These are phyloP conservation scores for Pythium brachiatum DNA, from an alignment of 352 stramenopile species.

Conservation along the genomic window DNA sequence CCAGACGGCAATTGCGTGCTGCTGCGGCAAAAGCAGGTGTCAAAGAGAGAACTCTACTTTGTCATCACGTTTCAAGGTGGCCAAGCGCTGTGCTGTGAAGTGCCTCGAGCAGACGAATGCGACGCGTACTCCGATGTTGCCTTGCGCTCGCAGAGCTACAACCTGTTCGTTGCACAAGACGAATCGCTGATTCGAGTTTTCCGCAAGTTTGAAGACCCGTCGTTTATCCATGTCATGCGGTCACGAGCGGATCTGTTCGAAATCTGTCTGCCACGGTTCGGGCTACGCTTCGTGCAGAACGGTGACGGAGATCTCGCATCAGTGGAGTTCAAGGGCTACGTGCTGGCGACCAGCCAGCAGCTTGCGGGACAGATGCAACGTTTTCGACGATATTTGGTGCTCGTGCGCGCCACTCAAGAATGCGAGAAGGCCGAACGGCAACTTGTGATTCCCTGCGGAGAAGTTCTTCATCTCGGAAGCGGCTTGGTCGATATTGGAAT, in stretches of 20 bases:
- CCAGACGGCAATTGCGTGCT: slow-evolving; percentile 38
- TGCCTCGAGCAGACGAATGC: not conserved
- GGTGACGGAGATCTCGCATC: slow-evolving; percentile 19
- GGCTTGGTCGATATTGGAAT: slow-evolving; percentile 10
- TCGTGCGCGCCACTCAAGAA: slow-evolving; percentile 17
- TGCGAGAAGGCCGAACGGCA: slow-evolving; percentile 21
- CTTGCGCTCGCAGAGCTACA: not conserved
- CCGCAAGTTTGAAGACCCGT: slow-evolving; percentile 41
- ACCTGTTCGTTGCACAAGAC: slow-evolving; percentile 15
- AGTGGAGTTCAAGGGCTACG: slow-evolving; percentile 36
- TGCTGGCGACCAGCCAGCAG: slow-evolving; percentile 34
- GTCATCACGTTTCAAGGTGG: slow-evolving; percentile 15
- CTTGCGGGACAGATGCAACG: slow-evolving; percentile 36
- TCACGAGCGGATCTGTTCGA: slow-evolving; percentile 21
- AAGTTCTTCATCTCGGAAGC: not conserved
- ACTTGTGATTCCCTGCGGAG: slow-evolving; percentile 30
- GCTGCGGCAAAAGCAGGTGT: slow-evolving; percentile 22
- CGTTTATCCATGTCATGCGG: slow-evolving; percentile 35
- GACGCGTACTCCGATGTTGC: not conserved
- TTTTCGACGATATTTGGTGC: slow-evolving; percentile 39
- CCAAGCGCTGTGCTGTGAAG: not conserved
- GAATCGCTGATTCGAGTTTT: not conserved
- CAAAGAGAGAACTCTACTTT: slow-evolving; percentile 22
- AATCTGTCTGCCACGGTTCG: slow-evolving; percentile 42
- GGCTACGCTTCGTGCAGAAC: slow-evolving; percentile 36